Percentiles rank a stretch among this genome's conserved stretches.
Evolutionary conservation across 2,329 filamentous ascomycete species (phyloP).

Genomic region (Alternaria sp.): DNA sequence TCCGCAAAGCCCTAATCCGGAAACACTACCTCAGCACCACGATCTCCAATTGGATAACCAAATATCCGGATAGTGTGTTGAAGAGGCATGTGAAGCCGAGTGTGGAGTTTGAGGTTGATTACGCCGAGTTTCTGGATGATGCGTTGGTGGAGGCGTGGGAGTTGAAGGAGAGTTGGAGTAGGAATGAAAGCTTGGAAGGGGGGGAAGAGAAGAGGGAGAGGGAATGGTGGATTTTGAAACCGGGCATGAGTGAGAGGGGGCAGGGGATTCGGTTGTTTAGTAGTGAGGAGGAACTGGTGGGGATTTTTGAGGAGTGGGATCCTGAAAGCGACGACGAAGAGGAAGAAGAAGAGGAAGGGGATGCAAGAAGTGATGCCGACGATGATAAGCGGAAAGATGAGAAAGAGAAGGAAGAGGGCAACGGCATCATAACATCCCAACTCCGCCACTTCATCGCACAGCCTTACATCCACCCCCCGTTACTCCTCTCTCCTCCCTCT

Average conservation of each 20-base stretch:
- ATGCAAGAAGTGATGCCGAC: slow-evolving; percentile 41
- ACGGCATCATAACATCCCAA: slow-evolving; percentile 80
- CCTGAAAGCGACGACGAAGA: slow-evolving; percentile 70
- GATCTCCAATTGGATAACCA: slow-evolving; percentile 82
- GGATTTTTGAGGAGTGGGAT: slow-evolving; percentile 93
- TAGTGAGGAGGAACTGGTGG: slow-evolving; percentile 80
- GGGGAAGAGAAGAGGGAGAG: slow-evolving; percentile 42
- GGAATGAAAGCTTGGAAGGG: slow-evolving; percentile 60
- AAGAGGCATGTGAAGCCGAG: slow-evolving; percentile 74
- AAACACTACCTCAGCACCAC: slow-evolving; percentile 93
- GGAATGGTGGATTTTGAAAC: slow-evolving; percentile 98
- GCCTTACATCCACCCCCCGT: slow-evolving; percentile 94
- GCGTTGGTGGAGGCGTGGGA: slow-evolving; percentile 90
- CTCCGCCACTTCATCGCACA: slow-evolving; percentile 96
- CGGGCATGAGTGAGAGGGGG: slow-evolving; percentile 94
- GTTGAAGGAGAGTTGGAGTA: slow-evolving; percentile 75
- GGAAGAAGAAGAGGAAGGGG: slow-evolving; percentile 46
- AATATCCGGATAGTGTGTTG: slow-evolving; percentile 76
- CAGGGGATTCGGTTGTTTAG: slow-evolving; percentile 92
- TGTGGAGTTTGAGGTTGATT: slow-evolving; percentile 93
- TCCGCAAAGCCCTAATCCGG: slow-evolving; percentile 93
- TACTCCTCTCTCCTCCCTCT: too few relatives aligned
- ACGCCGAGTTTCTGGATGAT: slow-evolving; percentile 95
- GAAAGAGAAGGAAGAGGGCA: slow-evolving; percentile 40
- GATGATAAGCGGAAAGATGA: slow-evolving; percentile 11